Base-by-base conservation (phyloP, 169 alveolate species). In the Amoebophrya sp. region DNA sequence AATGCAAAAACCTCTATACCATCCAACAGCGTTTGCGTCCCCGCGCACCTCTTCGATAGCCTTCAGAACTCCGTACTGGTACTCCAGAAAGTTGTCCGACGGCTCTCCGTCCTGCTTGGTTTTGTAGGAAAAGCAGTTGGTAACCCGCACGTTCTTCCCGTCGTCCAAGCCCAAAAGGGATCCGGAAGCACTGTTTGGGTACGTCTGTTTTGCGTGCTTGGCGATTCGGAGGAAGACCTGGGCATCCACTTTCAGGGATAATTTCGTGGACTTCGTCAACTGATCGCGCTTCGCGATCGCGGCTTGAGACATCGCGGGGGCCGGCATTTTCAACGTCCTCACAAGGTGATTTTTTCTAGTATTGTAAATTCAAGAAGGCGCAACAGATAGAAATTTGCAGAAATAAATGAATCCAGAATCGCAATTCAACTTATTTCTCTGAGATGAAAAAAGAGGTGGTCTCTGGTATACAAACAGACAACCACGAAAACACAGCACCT, bases 11-110 rank as follows among this genome's bases (percentile, higher is more conserved):
- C 66, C 66, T 47, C 29, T 47, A 25, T 66, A 66, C 83, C 83
- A 66, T 7, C 83, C 83, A 2, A 66, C 83, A 2, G 83, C 83
- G 35, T 66, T 66, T 18, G 83, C 83, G 35, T 66, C 83, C 18
- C 83, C 83, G 29, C 83, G 83, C 35, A n/a, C 83, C 18, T 66
- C 83, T n/a, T 66, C 83, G 83, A 66, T 66, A 0, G 83, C 83
- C 83, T 66, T 7, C 35, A 66, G 83, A 2, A 66, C 18, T 25
- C 35, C 12, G 35, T 66, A 66, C 83, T 66, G 83, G 83, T 66
- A 66, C 18, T 66, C 32, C 83, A 66, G 35, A n/a, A 66, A 66
- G 23, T 41, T 12, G 54, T 41, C 12, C 12, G 2, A 12, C 54
- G 23, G 23, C 35, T 66, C 83, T 2, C 18, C 83, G 35, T n/a